These are phyloP conservation scores for Chrysosporium keratinophilum DNA, from an alignment of 2,329 filamentous ascomycete genomes.

Conservation along the genomic window DNA sequence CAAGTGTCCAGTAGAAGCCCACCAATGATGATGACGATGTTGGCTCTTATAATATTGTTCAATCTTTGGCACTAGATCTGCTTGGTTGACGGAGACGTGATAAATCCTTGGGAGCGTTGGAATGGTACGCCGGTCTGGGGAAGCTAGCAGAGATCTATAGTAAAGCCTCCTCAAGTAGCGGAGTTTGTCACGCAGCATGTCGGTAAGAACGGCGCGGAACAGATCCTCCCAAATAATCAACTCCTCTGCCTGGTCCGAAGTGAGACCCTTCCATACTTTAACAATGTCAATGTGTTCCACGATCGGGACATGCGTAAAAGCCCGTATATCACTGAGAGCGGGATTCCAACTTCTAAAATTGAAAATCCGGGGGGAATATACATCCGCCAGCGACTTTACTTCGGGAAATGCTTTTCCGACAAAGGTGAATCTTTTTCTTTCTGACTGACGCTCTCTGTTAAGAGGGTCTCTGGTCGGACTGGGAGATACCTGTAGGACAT, in stretches of 20 bases:
- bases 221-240: constrained; percentile 17
- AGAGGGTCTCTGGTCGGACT: neutral
- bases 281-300: constrained; percentile 11
- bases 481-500: neutral
- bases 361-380: constrained; percentile 11
- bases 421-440: neutral
- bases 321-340: neutral
- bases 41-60: neutral
- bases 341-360: neutral
- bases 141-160: neutral
- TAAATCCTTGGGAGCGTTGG: neutral
- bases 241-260: constrained; percentile 16
- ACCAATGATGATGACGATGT: constrained; percentile 9
- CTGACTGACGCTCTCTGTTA: neutral
- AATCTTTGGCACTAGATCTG: neutral
- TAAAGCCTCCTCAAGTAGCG: constrained; percentile 4
- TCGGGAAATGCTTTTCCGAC: constrained; percentile 8
- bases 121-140: neutral
- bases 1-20: constrained; percentile 10
- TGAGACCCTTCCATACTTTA: constrained; percentile 20
- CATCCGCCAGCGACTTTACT: constrained; percentile 5
- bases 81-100: neutral
- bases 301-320: constrained; percentile 20
- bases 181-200: constrained; percentile 15
- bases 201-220: constrained; percentile 16